Evolutionary conservation across 1,139 yeast genomes (phyloP), one percentile per base, ranked within the genome.

Genomic region (Yamadazyma spencermartinsiae): DNA sequence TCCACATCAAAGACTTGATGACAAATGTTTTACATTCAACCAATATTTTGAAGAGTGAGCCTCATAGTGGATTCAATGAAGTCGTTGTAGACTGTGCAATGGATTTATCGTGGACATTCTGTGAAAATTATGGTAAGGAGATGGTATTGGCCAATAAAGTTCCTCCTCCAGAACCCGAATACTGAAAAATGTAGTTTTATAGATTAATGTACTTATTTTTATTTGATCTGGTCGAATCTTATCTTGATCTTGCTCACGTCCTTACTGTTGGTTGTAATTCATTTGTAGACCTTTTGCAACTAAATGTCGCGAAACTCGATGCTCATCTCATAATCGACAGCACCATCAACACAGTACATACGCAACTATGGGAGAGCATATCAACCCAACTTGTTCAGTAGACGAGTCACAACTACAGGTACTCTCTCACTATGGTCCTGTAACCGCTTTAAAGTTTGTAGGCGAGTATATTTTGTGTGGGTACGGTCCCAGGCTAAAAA

Each of bases 341-440:
- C n/a, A n/a, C n/a, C 31, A 16, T 9, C 31, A 14, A 26, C 8
- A 8, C 14, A n/a, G 14, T 5, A 12, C 29, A 13, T 24, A 5
- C 6, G 12, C 13, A 13, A 9, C 5, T 9, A 28, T 28, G 31
- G 20, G 11, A 5, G 4, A 4, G 12, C 16, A 28, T 16, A 24
- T 27, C 3, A 37, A 40, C 26, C 29, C 36, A 2, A 44, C 50
- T 28, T 47, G 56, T 13, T 50, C 57, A 2, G 42, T 48, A 19
- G 40, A 49, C 34, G 69, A 64, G 44, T 49, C 40, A 4, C 17
- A 31, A 24, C 50, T 66, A 24, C 35, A 35, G 6, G 51, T 58
- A 3, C 39, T 61, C 19, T 31, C 41, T n/a, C 89, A 83, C 50
- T 72, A 78, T 54, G 96, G 96, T 0, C 94, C 96, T 0, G 80